phyloP scores from a whole-genome alignment of 1,284 basidiomycete species.

The Tremellales sp. region DNA sequence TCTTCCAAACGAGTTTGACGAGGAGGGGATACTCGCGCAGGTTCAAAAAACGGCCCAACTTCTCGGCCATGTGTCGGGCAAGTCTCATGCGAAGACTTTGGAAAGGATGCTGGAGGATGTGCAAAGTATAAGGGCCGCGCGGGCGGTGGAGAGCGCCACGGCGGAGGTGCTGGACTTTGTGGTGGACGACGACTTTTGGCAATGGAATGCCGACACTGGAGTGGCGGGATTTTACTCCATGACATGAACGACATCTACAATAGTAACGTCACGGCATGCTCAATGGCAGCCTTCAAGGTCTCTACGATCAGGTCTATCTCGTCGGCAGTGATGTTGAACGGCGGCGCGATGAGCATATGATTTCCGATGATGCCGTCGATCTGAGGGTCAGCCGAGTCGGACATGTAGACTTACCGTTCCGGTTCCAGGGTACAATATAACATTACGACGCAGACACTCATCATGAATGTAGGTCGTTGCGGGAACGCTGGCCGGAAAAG shows the following conservation, averaged over 20 bases:
- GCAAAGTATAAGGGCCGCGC: neutral
- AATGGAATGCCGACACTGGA: neutral
- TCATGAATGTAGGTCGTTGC: constrained; percentile 3
- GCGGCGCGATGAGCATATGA: constrained; percentile 14
- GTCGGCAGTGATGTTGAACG: constrained; percentile 9
- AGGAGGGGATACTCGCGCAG: neutral
- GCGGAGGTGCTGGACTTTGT: neutral
- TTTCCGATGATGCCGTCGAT: constrained; percentile 14
- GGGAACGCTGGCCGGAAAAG: constrained; percentile 7
- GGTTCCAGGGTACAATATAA: constrained; percentile 15
- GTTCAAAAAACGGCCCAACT: neutral
- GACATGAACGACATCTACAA: neutral
- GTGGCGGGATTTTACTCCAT: neutral
- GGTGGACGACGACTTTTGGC: neutral
- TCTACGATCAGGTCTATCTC: constrained; percentile 8
- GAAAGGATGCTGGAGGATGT: neutral
- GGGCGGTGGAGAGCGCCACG: neutral
- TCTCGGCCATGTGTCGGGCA: neutral
- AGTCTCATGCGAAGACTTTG: neutral
- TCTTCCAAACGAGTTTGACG: constrained; percentile 2
- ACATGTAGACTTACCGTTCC: constrained; percentile 11
- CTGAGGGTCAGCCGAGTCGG: neutral
- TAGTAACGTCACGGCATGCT: neutral
- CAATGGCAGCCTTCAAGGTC: constrained; percentile 3
- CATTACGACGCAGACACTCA: constrained; percentile 3